Evolutionary conservation across 495 filamentous ascomycete genomes (phyloP), one percentile per base, ranked within the genome.

Genomic region (Podospora appendiculata): DNA sequence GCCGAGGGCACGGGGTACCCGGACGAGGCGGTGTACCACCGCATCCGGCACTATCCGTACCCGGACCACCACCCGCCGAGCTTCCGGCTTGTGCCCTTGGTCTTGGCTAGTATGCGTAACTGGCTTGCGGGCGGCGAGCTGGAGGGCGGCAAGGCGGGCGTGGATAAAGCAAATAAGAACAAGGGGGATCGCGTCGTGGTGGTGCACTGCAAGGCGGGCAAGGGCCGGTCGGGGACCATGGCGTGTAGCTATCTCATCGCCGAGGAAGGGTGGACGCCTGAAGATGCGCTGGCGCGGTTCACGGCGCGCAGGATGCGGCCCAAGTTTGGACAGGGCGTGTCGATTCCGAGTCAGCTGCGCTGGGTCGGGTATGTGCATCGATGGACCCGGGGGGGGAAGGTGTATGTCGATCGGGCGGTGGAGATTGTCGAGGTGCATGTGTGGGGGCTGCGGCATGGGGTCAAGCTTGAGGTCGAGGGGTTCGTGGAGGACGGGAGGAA

Each of bases 1-100:
- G 93, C 89, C 34, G 93, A 98, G 65, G 93, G 93, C 8, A 95
- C 94, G 0, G 93, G 93, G 0, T 98, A 98, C 59, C 88, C 88
- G 0, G 93, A 97, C 65, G 78, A 78, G 19, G 91, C 93, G 51
- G 90, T 98, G 1, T 88, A 91, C 61, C 76, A 79, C 32, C 73
- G 90, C 0, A 83, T 97, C 45, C 79, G 84, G 55, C 93, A 97
- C 70, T 96, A 87, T 58, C 93, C 93, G 1, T 98, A 88, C 80
- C 94, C 94, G 0, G 93, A 98, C 65, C 93, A 98, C 63, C 93
- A 97, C 65, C 94, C 93, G 33, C 93, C 93, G 52, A 93, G 94
- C 4, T 97, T 98, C 60, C 78, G 80, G 33, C 69, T 96, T 12
- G 85, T 97, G 18, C 91, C 90, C 1, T 74, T 84, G 60, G 88